Conservation (phyloP, 495 filamentous ascomycete genomes). For the Tuber umbilicatum region DNA sequence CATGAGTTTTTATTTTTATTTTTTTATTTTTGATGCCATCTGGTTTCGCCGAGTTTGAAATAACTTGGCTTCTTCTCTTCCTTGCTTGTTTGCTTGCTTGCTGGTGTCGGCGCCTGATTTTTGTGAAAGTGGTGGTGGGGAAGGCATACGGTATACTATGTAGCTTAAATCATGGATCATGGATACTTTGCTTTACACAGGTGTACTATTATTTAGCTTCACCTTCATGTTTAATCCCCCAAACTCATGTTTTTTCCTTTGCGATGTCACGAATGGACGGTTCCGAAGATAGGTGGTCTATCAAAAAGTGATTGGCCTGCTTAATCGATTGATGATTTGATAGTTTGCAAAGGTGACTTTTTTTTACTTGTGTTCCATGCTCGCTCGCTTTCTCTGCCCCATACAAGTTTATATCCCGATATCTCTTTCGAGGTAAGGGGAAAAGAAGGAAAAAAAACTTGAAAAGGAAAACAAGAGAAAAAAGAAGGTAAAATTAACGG, state of each 20-base stretch:
- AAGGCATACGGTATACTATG: neutral
- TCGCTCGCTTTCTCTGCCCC: neutral
- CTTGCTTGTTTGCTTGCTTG: neutral
- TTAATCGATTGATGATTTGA: neutral
- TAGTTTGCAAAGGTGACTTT: neutral
- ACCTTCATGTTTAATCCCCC: neutral
- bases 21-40: neutral
- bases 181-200: neutral
- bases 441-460: neutral
- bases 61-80: neutral
- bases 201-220: neutral
- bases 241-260: neutral
- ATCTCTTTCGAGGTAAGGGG: neutral
- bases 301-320: neutral
- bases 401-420: neutral
- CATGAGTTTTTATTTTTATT: neutral
- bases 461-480: neutral
- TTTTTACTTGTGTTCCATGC: neutral
- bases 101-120: neutral
- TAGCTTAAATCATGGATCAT: slow-evolving; percentile 6
- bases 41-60: too few relatives aligned
- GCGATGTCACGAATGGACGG: neutral
- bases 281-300: neutral
- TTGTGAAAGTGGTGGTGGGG: neutral
- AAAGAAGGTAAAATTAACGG: slow-evolving; percentile 35